These are phyloP conservation scores for Beauveria bassiana DNA, from an alignment of 2,329 filamentous ascomycete species.

Conservation along the genomic window DNA sequence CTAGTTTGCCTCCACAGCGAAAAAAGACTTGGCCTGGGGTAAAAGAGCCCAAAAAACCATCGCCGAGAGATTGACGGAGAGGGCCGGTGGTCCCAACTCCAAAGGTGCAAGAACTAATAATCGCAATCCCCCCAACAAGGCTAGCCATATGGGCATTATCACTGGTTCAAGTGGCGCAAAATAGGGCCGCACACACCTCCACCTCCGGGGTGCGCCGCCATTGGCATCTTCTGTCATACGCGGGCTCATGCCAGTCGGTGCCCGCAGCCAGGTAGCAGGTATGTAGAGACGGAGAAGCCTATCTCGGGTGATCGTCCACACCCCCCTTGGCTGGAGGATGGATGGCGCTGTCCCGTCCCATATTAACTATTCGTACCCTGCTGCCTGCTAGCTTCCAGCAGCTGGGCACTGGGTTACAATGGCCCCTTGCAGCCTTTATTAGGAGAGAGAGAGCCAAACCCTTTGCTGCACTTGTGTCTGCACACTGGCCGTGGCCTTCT, in stretches of 20 bases:
- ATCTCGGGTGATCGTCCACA: constrained; percentile 6
- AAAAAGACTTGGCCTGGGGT: neutral
- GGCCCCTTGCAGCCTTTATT: neutral
- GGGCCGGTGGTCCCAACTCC: neutral
- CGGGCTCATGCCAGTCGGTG: neutral
- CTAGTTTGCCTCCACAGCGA: neutral
- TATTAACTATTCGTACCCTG: neutral
- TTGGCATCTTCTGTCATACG: constrained; percentile 1
- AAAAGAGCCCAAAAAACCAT: neutral
- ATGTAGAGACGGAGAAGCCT: neutral
- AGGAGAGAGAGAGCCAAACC: neutral
- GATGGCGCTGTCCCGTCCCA: neutral
- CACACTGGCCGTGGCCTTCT: neutral
- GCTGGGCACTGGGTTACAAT: neutral
- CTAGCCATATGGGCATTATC: neutral
- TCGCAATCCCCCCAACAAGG: neutral
- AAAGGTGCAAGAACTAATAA: neutral
- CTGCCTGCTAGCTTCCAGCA: neutral
- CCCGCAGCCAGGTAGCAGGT: neutral
- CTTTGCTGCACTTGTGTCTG: neutral
- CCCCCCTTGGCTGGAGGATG: neutral
- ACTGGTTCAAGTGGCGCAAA: neutral
- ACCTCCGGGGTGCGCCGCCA: neutral
- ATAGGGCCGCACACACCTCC: neutral
- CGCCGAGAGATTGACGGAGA: neutral